A percentile compares a stretch with the other conserved stretches of the same genome.
These are phyloP conservation scores for Boechera retrofracta DNA, from an alignment of 345 rosid species.

Conservation along the genomic window DNA sequence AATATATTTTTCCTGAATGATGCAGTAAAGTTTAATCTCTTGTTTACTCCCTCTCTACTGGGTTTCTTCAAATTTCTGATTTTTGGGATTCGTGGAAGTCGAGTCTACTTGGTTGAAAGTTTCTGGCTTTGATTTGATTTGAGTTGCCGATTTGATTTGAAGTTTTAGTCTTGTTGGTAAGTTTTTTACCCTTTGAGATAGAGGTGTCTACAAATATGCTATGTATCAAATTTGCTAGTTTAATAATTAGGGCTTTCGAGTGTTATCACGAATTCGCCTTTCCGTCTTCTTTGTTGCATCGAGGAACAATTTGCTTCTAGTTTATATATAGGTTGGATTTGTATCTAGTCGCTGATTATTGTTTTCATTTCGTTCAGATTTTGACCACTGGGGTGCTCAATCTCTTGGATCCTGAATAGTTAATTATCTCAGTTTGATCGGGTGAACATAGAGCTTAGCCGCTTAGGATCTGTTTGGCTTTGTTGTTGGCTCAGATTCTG, in stretches of 20 bases:
- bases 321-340: neutral
- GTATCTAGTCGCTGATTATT: constrained; percentile 21
- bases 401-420: neutral
- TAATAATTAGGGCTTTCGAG: constrained; percentile 37
- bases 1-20: neutral
- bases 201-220: neutral
- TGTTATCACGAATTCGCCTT: constrained; percentile 19
- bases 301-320: neutral
- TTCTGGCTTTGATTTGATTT: neutral
- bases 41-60: neutral
- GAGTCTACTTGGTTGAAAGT: constrained; percentile 1
- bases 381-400: constrained; percentile 15
- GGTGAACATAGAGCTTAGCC: neutral
- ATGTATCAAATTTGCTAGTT: neutral
- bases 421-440: neutral
- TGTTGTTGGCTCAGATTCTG: constrained; percentile 10
- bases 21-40: neutral
- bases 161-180: neutral
- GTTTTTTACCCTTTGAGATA: neutral
- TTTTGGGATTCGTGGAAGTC: neutral
- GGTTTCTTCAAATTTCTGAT: neutral
- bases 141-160: neutral
- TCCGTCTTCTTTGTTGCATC: neutral
- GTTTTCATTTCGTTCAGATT: constrained; percentile 5
- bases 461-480: constrained; percentile 15